phyloP scores from a whole-genome alignment of 768 basidiomycete species.

The Phlebiopsis gigantea region DNA sequence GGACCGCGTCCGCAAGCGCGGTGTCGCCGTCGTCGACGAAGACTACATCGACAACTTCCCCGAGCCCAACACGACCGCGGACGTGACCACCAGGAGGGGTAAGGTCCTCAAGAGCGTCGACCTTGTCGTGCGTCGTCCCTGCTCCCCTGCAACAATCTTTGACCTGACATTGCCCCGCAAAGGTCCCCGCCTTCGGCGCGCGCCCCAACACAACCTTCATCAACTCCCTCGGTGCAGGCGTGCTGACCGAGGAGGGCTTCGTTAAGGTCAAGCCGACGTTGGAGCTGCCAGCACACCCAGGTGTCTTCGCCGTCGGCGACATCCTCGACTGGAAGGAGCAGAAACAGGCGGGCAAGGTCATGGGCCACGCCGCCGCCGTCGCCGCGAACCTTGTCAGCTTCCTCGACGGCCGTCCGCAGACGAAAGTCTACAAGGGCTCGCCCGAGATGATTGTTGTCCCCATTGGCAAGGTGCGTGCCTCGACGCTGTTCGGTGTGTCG shows the following conservation, averaged over 20 bases:
- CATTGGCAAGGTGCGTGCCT: slow-evolving; percentile 41
- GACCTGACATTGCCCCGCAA: slow-evolving; percentile 5
- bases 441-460: slow-evolving; percentile 50
- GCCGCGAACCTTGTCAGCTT: slow-evolving; percentile 44
- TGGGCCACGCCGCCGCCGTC: slow-evolving; percentile 38
- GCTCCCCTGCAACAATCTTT: not conserved
- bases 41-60: slow-evolving; percentile 47
- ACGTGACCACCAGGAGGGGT: slow-evolving; percentile 47
- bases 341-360: slow-evolving; percentile 49
- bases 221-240: slow-evolving; percentile 30
- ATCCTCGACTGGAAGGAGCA: slow-evolving; percentile 60
- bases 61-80: slow-evolving; percentile 27
- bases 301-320: slow-evolving; percentile 64
- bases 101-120: slow-evolving; percentile 44
- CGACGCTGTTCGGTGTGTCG: not conserved
- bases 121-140: slow-evolving; percentile 42
- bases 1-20: slow-evolving; percentile 35
- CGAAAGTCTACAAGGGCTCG: slow-evolving; percentile 44
- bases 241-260: slow-evolving; percentile 31
- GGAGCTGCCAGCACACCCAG: slow-evolving; percentile 44
- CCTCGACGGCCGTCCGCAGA: slow-evolving; percentile 30
- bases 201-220: slow-evolving; percentile 54
- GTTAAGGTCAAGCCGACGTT: slow-evolving; percentile 55
- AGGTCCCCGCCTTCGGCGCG: slow-evolving; percentile 26
- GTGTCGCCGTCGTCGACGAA: slow-evolving; percentile 45